These are phyloP conservation scores for Debaryomycetaceae sp. DNA, from an alignment of 1,139 yeast species.

Conservation along the genomic window DNA sequence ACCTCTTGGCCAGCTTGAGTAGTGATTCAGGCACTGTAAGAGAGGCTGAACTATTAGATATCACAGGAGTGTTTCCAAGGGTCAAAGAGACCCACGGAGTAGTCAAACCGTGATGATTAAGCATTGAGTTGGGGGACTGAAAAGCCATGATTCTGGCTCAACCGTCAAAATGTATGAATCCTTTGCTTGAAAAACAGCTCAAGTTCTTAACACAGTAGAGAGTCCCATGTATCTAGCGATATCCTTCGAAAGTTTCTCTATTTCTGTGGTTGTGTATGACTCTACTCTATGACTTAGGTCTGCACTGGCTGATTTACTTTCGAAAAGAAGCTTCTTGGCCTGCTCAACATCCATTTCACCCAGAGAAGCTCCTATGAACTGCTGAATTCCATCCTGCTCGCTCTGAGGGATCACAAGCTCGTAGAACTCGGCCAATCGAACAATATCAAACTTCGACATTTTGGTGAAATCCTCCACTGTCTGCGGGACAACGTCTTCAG, in stretches of 20 bases:
- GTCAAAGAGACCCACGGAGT: too few relatives aligned
- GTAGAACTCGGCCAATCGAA: conserved; percentile 63
- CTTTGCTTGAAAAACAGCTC: too few relatives aligned
- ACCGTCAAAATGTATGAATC: too few relatives aligned
- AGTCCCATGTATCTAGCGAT: conserved; percentile 71
- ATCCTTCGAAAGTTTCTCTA: conserved; percentile 54
- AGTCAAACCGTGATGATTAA: too few relatives aligned
- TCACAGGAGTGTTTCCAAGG: too few relatives aligned
- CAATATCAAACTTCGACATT: conserved; percentile 41
- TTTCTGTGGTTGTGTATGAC: conserved; percentile 23
- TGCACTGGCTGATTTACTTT: conserved; percentile 21
- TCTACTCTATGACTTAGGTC: conserved; percentile 39
- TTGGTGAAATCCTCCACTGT: conserved; percentile 52
- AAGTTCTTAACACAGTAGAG: neutral
- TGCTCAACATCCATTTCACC: conserved; percentile 26
- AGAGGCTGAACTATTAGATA: too few relatives aligned
- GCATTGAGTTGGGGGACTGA: too few relatives aligned
- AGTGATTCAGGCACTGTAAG: too few relatives aligned
- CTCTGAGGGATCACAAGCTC: conserved; percentile 57
- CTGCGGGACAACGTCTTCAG: conserved; percentile 52
- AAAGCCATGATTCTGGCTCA: too few relatives aligned
- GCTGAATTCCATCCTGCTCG: conserved; percentile 45
- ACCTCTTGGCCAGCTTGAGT: too few relatives aligned
- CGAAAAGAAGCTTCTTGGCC: conserved; percentile 26
- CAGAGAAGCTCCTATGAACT: conserved; percentile 41